Conservation (phyloP, 2,329 filamentous ascomycete genomes). For the Pezicula neosporulosa region DNA sequence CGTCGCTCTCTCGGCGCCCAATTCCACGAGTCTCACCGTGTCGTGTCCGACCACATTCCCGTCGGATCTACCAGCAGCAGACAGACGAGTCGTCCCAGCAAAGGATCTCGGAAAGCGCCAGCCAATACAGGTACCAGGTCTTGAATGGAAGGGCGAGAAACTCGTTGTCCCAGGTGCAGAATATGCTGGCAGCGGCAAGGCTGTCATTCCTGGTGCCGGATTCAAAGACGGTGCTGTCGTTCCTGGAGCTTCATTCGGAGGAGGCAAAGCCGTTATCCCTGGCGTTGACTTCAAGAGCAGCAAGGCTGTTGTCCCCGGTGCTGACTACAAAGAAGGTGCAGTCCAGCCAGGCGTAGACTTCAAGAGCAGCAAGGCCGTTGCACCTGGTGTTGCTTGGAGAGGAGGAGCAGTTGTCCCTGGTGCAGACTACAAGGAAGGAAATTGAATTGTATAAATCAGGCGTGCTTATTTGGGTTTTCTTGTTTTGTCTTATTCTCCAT, state of each 20-base stretch:
- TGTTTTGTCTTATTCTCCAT: too few relatives aligned
- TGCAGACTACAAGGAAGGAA: not conserved
- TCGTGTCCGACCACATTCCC: not conserved
- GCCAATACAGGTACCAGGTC: not conserved
- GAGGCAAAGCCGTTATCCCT: not conserved
- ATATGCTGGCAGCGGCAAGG: constrained; percentile 4
- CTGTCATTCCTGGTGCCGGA: not conserved
- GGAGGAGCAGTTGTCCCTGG: not conserved
- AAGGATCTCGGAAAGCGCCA: too few relatives aligned
- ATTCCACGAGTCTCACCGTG: constrained; percentile 4
- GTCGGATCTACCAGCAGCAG: too few relatives aligned
- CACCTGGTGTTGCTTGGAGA: constrained; percentile 7
- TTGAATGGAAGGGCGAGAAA: constrained; percentile 1
- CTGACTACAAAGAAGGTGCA: not conserved
- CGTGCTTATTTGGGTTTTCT: not conserved
- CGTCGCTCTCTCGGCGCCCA: constrained; percentile 17
- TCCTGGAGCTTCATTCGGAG: not conserved
- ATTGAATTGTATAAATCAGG: not conserved
- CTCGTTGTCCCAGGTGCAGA: constrained; percentile 11
- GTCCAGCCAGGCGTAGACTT: not conserved
- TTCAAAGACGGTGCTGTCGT: not conserved
- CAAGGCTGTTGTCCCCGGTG: not conserved
- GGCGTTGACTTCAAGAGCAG: not conserved
- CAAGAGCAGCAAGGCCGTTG: not conserved
- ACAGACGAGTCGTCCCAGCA: too few relatives aligned